A percentile compares a stretch with the other conserved stretches of the same genome.
Conservation (phyloP, 768 basidiomycete species). For the Suillus hirtellus region DNA sequence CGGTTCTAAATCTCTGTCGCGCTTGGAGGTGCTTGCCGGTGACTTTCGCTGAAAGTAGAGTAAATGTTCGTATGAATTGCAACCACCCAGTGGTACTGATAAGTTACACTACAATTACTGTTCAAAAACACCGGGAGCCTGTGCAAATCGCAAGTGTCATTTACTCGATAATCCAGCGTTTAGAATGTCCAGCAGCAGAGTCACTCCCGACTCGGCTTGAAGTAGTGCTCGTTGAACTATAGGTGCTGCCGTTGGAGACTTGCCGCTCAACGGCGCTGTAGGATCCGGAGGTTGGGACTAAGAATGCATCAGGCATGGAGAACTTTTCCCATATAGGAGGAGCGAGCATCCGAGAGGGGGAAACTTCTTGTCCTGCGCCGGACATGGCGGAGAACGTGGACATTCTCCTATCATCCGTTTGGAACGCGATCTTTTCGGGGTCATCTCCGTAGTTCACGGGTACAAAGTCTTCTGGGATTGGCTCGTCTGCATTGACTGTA, state of each 20-base stretch:
- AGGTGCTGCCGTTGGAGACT: constrained; percentile 8
- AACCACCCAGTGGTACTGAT: background rate
- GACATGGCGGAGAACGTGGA: constrained; percentile 53
- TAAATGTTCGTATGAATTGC: background rate
- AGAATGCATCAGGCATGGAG: constrained; percentile 19
- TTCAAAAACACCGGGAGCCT: background rate
- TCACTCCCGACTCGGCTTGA: constrained; percentile 7
- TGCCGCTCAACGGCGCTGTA: constrained; percentile 25
- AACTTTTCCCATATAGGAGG: constrained; percentile 23
- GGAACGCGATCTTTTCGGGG: constrained; percentile 64
- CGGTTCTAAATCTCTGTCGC: background rate
- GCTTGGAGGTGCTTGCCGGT: background rate
- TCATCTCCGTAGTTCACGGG: constrained; percentile 32
- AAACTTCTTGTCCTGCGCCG: constrained; percentile 34
- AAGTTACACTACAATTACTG: background rate
- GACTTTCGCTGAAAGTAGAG: background rate
- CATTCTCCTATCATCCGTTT: constrained; percentile 49
- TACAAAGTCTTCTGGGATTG: constrained; percentile 44
- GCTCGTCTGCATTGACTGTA: constrained; percentile 57
- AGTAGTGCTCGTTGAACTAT: constrained; percentile 14
- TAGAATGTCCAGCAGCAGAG: constrained; percentile 14
- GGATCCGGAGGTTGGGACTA: constrained; percentile 16
- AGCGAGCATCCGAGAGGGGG: constrained; percentile 40
- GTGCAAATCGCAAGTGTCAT: background rate
- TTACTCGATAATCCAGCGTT: constrained; percentile 34